Percentiles rank a stretch among this genome's conserved stretches.
phyloP scores from a whole-genome alignment of 371 early-diverging fungal species.

The Mortierella polycephala region DNA sequence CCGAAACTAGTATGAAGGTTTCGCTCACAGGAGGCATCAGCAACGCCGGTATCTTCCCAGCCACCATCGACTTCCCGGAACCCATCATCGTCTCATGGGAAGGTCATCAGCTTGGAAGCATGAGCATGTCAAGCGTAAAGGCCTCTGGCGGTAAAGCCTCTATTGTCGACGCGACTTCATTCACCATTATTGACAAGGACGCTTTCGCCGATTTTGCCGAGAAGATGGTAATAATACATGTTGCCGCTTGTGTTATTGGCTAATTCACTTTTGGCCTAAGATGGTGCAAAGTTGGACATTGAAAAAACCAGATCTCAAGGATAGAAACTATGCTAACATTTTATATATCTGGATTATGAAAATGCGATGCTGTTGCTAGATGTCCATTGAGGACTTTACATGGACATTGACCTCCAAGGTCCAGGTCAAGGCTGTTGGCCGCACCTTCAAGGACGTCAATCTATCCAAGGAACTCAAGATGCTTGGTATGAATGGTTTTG shows the following conservation, averaged over 20 bases:
- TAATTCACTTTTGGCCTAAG: background rate
- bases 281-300: background rate
- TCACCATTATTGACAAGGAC: conserved; percentile 61
- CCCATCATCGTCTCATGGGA: conserved; percentile 62
- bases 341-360: background rate
- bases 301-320: no score
- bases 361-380: conserved; percentile 3
- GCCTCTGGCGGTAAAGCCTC: conserved; percentile 64
- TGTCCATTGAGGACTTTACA: conserved; percentile 55
- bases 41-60: conserved; percentile 70
- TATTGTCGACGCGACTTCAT: conserved; percentile 59
- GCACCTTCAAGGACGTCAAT: conserved; percentile 47
- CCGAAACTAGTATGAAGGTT: conserved; percentile 60
- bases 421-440: conserved; percentile 64
- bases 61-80: conserved; percentile 61
- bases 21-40: conserved; percentile 62
- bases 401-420: conserved; percentile 69
- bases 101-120: conserved; percentile 60
- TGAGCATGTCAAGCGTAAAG: conserved; percentile 60
- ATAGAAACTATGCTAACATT: background rate
- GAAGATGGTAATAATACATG: conserved; percentile 53
- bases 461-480: conserved; percentile 67
- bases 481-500: conserved; percentile 62
- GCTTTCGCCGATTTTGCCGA: conserved; percentile 65
- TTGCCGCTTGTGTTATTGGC: conserved; percentile 21